These are phyloP conservation scores for Cerioporus squamosus DNA, from an alignment of 1,284 basidiomycete genomes.

Conservation along the genomic window DNA sequence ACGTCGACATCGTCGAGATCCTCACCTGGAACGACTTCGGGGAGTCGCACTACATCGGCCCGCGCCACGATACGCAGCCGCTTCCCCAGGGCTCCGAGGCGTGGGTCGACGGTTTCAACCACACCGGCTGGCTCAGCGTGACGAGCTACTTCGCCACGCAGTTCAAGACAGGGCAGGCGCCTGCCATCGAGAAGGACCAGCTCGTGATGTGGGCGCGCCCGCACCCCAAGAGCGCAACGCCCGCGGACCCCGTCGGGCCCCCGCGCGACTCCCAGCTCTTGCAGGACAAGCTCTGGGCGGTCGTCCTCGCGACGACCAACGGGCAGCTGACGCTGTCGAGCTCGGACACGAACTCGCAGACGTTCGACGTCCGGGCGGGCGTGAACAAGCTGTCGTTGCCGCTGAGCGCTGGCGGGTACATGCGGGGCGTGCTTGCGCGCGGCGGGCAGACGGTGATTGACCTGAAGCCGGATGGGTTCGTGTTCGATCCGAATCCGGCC, in stretches of 20 bases:
- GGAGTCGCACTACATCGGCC: constrained; percentile 51
- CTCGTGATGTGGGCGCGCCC: constrained; percentile 78
- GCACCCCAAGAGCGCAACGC: constrained; percentile 60
- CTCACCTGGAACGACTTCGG: constrained; percentile 44
- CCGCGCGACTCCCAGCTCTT: constrained; percentile 62
- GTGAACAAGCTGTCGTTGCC: constrained; percentile 68
- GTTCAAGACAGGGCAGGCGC: constrained; percentile 77
- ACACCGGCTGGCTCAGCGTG: constrained; percentile 65
- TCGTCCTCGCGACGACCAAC: constrained; percentile 65
- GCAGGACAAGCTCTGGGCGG: constrained; percentile 64
- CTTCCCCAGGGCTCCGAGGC: constrained; percentile 50
- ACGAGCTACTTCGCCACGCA: constrained; percentile 73
- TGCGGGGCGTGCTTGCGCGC: constrained; percentile 62
- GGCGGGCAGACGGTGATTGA: constrained; percentile 56
- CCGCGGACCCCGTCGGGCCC: constrained; percentile 53
- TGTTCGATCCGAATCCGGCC: constrained; percentile 54
- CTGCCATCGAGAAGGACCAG: constrained; percentile 64
- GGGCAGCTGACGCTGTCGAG: constrained; percentile 56
- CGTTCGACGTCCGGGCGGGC: constrained; percentile 59
- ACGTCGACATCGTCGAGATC: constrained; percentile 52
- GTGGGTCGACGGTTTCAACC: constrained; percentile 42
- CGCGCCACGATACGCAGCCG: constrained; percentile 50
- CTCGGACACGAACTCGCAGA: constrained; percentile 47
- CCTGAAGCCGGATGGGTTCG: constrained; percentile 51
- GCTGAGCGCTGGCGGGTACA: constrained; percentile 59